These are phyloP conservation scores for Neonectria ditissima DNA, from an alignment of 2,329 filamentous ascomycete genomes.

Conservation along the genomic window DNA sequence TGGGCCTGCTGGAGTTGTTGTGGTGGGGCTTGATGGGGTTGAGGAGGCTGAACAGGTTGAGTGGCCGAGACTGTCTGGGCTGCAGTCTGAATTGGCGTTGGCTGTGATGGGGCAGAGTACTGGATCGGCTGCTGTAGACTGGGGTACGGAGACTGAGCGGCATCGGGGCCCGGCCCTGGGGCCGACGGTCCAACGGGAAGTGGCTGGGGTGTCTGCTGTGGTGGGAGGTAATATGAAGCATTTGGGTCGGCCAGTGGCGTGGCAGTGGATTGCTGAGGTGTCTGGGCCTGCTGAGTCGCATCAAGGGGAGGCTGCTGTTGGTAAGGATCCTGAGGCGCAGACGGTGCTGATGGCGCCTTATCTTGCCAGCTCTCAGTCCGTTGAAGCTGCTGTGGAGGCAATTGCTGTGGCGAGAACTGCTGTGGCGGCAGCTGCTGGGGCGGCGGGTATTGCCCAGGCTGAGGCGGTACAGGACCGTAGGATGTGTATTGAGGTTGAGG, in stretches of 20 bases:
- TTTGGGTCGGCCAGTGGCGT: conserved; percentile 61
- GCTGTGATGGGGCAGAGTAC: conserved; percentile 52
- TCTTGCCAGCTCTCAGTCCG: conserved; percentile 65
- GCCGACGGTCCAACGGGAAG: conserved; percentile 54
- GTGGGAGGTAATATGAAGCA: conserved; percentile 69
- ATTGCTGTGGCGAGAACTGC: conserved; percentile 50
- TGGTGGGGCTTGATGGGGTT: conserved; percentile 44
- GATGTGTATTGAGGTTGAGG: conserved; percentile 54
- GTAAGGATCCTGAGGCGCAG: conserved; percentile 51
- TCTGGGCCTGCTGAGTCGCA: conserved; percentile 44
- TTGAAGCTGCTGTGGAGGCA: conserved; percentile 59
- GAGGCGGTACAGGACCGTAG: conserved; percentile 56
- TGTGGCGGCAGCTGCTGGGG: conserved; percentile 58
- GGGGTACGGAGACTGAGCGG: conserved; percentile 63
- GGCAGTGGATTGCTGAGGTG: conserved; percentile 45
- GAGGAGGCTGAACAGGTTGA: conserved; percentile 46
- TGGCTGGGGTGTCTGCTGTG: conserved; percentile 49
- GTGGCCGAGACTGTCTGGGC: conserved; percentile 39
- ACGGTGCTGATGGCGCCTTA: conserved; percentile 53
- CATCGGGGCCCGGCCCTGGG: conserved; percentile 55
- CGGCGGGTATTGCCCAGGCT: conserved; percentile 57
- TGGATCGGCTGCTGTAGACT: conserved; percentile 62
- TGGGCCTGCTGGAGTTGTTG: conserved; percentile 38
- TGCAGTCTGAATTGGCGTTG: conserved; percentile 47
- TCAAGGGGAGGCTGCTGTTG: conserved; percentile 45